Conservation (phyloP, 2,329 filamentous ascomycete species). For the Ophiostoma ulmi region DNA sequence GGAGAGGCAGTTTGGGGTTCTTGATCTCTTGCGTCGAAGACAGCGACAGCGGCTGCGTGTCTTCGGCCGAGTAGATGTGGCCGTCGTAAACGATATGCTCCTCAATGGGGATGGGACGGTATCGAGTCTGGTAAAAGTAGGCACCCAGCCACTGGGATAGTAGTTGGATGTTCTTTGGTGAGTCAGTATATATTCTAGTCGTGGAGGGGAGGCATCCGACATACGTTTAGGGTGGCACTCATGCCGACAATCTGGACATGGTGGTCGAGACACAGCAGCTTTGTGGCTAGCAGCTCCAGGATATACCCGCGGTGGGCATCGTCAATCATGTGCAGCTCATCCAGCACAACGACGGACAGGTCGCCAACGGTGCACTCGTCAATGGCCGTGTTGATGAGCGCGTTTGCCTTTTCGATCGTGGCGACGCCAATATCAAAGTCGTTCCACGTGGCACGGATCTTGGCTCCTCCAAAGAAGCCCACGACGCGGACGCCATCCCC, state of each 20-base stretch:
- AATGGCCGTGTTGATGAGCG: constrained; percentile 66
- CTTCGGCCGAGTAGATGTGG: constrained; percentile 58
- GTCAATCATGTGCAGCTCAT: constrained; percentile 78
- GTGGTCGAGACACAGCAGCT: constrained; percentile 63
- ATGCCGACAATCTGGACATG: constrained; percentile 68
- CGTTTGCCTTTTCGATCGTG: constrained; percentile 78
- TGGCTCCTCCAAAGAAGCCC: constrained; percentile 71
- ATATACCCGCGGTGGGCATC: constrained; percentile 71
- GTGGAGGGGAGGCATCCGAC: constrained; percentile 28
- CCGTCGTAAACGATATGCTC: constrained; percentile 70
- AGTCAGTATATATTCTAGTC: background rate
- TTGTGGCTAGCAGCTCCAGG: constrained; percentile 68
- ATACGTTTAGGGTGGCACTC: constrained; percentile 70
- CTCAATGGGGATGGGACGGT: constrained; percentile 68
- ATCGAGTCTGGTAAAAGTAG: constrained; percentile 67
- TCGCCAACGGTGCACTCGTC: constrained; percentile 63
- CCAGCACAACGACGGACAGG: constrained; percentile 63
- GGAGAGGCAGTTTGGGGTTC: constrained; percentile 28
- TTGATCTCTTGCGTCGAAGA: background rate
- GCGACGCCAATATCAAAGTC: constrained; percentile 75
- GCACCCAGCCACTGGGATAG: constrained; percentile 66
- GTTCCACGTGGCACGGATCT: constrained; percentile 60
- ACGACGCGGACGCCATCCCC: constrained; percentile 57
- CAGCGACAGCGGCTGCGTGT: constrained; percentile 35
- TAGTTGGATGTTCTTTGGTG: constrained; percentile 56